Base-by-base conservation (phyloP, 345 rosid genomes). In the Boechera stricta region DNA sequence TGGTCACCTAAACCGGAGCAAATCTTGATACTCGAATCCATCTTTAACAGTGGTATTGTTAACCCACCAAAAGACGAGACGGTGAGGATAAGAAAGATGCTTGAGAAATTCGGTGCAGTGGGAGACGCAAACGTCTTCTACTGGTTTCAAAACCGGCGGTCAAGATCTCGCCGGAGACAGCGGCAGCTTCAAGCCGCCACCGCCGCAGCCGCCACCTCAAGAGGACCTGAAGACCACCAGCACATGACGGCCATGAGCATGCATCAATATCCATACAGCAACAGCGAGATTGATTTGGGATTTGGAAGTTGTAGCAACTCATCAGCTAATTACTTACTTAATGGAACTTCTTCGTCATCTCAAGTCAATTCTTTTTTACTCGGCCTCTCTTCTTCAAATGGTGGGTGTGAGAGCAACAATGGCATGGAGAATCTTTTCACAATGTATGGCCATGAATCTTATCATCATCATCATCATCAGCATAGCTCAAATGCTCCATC, bases 1-100 rank as follows among this genome's bases (percentile, higher is more conserved):
- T 95, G 99, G 99, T 92, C 97, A 38, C 99, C 99, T 7, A 95
- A 95, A 81, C 96, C 98, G 5, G 99, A 95, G 79, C 99, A 95
- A 83, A 92, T 95, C 84, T 81, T 92, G 82, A 92, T 95, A 76
- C 97, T 95, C 6, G 99, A 95, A 82, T 89, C 99, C 79, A 90
- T 95, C 87, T 95, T 92, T 83, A 95, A 92, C 64, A 92, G 99
- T 71, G 99, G 99, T 31, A 90, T 88, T 88, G 98, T 95, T 2
- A 95, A 95, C 77, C 99, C 99, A 55, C 94, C 98, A 8, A 95
- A 95, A 82, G 95, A 90, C 5, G 99, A 95, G 74, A 95, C 99
- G 2, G 94, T 92, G 54, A 86, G 94, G 70, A 95, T 95, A 60
- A 82, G 99, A 35, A 92, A 92, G 73, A 75, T 89, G 51, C 97